Evolutionary conservation across 441 rosid species (phyloP), one percentile per base, ranked within the genome.

Genomic region (Raphanus hybrid): DNA sequence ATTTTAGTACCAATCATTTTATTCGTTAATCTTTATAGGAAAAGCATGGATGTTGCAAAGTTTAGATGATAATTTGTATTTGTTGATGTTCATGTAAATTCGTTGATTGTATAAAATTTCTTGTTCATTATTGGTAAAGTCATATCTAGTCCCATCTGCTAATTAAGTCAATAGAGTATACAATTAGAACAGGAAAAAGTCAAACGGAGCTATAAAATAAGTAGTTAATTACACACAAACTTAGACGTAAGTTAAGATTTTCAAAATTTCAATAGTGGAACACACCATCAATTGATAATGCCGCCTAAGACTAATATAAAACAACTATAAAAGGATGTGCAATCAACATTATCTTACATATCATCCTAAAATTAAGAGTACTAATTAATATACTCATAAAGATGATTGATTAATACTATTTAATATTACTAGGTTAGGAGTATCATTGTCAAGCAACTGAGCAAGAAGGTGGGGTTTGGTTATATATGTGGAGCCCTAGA

Each of bases 401-500:
- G 52, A 52, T 64, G 64, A 23, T 34, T 72, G 48, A 9, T 37
- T 60, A 43, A 55, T 43, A 43, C 3, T 43, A 26, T 20, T 29
- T 3, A 29, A 3, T 29, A 39, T 39, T 59, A 67, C 9, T 62
- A 65, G 43, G 41, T 50, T 39, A 65, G 57, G 63, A 37, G 37
- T 73, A 18, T 27, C 73, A 73, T 61, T 61, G 48, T 68, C 32
- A 78, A 78, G 64, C 12, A 66, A 66, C 12, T 71, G 45, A 60
- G 65, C 65, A 73, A 61, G 73, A 73, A 55, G 73, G 73, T 20
- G 69, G 23, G 61, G 64, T 68, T 73, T 52, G 0, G 59, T 5
- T 72, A 10, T 10, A 29, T 18, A 29, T 32, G 82, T 74, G 78
- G 82, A 78, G 78, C 82, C 82, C 75, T 55, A 60, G 3, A 45